Conservation (phyloP, 75 land plant species). For the Sequoia sempervirens region DNA sequence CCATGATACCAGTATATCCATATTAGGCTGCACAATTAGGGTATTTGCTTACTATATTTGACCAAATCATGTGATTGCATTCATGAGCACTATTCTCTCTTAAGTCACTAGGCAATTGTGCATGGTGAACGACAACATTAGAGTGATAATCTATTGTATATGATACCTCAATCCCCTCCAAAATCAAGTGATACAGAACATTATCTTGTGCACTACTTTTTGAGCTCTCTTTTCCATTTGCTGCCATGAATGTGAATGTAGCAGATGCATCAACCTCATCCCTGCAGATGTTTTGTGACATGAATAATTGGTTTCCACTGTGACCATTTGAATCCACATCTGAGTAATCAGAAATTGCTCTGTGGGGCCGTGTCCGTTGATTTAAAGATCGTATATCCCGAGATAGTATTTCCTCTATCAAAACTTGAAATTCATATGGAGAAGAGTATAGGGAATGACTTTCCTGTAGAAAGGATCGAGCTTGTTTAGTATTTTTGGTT, state of each 20-base stretch:
- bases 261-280: conserved; percentile 7
- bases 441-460: conserved; percentile 80
- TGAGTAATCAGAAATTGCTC: conserved; percentile 6
- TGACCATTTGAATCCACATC: conserved; percentile 1
- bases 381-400: conserved; percentile 92
- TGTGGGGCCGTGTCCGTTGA: conserved; percentile 68
- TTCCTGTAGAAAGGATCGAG: conserved; percentile 41
- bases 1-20: background rate
- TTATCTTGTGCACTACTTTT: conserved; percentile 8
- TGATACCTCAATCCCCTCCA: conserved; percentile 73
- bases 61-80: conserved; percentile 10
- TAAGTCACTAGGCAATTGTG: conserved; percentile 8
- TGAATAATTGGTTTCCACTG: background rate
- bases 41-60: background rate
- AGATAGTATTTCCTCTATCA: conserved; percentile 77
- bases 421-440: conserved; percentile 50
- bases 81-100: background rate
- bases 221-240: conserved; percentile 5
- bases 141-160: conserved; percentile 56
- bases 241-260: background rate
- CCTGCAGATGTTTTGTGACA: conserved; percentile 10
- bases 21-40: background rate
- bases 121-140: conserved; percentile 56
- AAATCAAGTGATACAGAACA: conserved; percentile 60
- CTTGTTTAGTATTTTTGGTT: background rate